Evolutionary conservation across 2,329 filamentous ascomycete genomes (phyloP), one percentile per base, ranked within the genome.

Genomic region (Teratosphaeria zuluensis): DNA sequence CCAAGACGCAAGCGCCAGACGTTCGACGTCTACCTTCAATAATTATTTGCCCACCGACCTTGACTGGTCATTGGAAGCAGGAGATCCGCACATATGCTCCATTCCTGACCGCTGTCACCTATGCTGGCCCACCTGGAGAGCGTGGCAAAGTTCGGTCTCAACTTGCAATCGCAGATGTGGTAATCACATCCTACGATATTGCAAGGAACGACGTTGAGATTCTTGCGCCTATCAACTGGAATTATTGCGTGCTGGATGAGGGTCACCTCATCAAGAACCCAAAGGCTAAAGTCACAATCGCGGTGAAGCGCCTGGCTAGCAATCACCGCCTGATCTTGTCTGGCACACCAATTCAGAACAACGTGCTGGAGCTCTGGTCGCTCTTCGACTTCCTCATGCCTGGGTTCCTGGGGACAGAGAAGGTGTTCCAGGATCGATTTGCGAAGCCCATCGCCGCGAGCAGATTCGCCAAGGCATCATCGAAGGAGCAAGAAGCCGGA

Each of bases 321-420:
- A 97, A 99, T 67, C 95, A 99, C 71, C 88, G 94, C 21, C 81
- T 99, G 54, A 99, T 99, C 65, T 82, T 99, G 4, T 99, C 94
- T 0, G 94, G 94, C 48, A 99, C 94, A 1, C 94, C 94, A 0
- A 97, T 97, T 64, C 92, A 97, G 73, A 97, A 97, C 74, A 97
- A 97, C 65, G 92, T 99, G 1, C 77, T 99, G 54, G 92, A 99
- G 72, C 80, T 99, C 3, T 99, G 92, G 92, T 97, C 92, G 0
- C 80, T 99, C 4, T 99, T 99, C 70, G 94, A 99, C 75, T 99
- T 99, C 77, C 80, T 99, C 61, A 99, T 99, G 94, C 94, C 95
- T 2, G 95, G 94, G 1, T 99, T 99, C 78, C 80, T 99, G 7
- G 94, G 94, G 33, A 90, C 87, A 0, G 94, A 99, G 71, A 96